Base-by-base conservation (phyloP, 805 yeast species). In the Starmerella bacillaris region DNA sequence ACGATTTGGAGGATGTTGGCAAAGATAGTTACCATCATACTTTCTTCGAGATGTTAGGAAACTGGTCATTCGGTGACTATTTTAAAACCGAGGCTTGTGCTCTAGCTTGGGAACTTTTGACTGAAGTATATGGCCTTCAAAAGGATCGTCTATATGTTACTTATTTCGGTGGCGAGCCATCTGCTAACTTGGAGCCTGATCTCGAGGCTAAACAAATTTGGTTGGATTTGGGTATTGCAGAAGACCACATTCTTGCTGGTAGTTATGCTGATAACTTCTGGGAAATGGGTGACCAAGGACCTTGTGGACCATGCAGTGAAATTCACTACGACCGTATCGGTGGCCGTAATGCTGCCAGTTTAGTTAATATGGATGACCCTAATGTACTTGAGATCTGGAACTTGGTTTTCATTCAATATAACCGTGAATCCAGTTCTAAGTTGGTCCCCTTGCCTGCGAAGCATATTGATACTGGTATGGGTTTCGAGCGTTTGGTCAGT, bases 281-380 rank as follows among this genome's bases (percentile, higher is more conserved):
- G 99, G 99, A 89, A 65, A 89, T 89, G 99, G 99, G 99, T 51
- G 99, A 92, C 54, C 96, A 86, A 64, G 99, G 99, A 47, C 99
- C 99, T 33, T 89, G 99, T 65, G 99, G 99, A 43, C 99, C 99
- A 35, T 92, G 98, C 63, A 78, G 93, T 18, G 99, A 89, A 60
- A 70, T 89, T 48, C 99, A 89, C 59, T 89, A 82, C 58, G 99
- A 89, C 60, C 74, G 98, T 61, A 83, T 89, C 45, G 98, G 98
- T 46, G 95, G 96, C 39, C 76, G 99, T 65, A 86, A 89, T 53
- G 98, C 96, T 37, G 65, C 95, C 15, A 51, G 60, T 43, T 66
- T 92, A 45, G 99, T 89, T 50, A 89, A 89, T 57, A 72, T 71
- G 73, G 99, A 89, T 60, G 99, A 89, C 57, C 98, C 99, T 41